Evolutionary conservation across 2,329 filamentous ascomycete species (phyloP).

Genomic region (Corynespora cassiicola): DNA sequence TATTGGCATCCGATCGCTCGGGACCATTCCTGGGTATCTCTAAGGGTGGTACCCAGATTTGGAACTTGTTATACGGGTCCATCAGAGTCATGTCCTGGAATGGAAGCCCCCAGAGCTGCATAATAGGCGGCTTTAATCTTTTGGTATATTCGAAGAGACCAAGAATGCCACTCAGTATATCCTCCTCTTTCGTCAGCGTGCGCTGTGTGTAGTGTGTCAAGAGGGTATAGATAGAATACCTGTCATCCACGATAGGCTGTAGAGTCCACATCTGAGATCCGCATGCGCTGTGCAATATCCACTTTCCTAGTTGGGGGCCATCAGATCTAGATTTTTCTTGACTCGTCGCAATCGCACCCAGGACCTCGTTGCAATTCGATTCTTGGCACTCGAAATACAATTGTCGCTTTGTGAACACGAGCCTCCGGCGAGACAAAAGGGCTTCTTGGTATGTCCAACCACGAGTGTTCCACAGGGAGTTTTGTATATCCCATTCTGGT

Average conservation of each 20-base stretch:
- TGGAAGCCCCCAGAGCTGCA: no score
- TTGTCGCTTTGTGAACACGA: slow-evolving; percentile 18
- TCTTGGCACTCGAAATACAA: slow-evolving; percentile 14
- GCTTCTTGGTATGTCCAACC: slow-evolving; percentile 22
- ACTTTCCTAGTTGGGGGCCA: no score
- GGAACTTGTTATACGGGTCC: no score
- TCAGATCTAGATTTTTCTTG: background rate
- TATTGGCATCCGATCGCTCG: no score
- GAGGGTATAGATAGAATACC: no score
- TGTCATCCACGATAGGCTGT: background rate
- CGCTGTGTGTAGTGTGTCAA: background rate
- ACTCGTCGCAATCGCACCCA: no score
- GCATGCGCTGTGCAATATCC: no score
- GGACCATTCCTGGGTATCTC: no score
- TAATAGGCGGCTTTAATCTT: no score
- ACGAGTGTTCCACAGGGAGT: slow-evolving; percentile 4
- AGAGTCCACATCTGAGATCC: background rate
- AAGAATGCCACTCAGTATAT: slow-evolving; percentile 9
- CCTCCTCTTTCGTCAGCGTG: slow-evolving; percentile 4
- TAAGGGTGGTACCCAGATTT: no score
- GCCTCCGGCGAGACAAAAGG: slow-evolving; percentile 11
- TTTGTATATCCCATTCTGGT: background rate
- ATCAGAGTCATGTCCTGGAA: no score
- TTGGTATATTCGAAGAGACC: no score
- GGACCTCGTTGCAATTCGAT: slow-evolving; percentile 11